These are phyloP conservation scores for Marasmius sp. DNA, from an alignment of 1,284 basidiomycete genomes.

Conservation along the genomic window DNA sequence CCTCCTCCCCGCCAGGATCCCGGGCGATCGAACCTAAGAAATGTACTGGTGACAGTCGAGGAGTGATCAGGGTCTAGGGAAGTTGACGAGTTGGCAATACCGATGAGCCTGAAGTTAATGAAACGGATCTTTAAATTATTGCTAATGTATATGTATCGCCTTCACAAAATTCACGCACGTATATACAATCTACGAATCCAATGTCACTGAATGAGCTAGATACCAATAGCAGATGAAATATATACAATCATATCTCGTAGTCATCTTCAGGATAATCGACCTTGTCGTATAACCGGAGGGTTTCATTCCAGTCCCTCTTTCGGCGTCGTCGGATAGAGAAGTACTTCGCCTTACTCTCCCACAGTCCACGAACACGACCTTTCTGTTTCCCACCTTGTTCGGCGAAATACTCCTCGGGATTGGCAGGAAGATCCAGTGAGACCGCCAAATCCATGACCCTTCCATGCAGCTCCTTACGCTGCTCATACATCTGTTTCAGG, in stretches of 20 bases:
- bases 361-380: conserved; percentile 61
- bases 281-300: conserved; percentile 73
- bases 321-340: conserved; percentile 76
- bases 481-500: conserved; percentile 51
- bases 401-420: conserved; percentile 67
- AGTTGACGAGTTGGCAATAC: too few relatives aligned
- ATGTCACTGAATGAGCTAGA: background rate
- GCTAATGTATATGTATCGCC: background rate
- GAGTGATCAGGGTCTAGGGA: too few relatives aligned
- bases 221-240: background rate
- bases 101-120: too few relatives aligned
- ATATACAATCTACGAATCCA: background rate
- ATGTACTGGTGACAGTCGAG: too few relatives aligned
- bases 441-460: conserved; percentile 68
- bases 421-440: conserved; percentile 59
- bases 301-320: conserved; percentile 89
- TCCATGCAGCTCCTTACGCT: conserved; percentile 54
- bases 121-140: too few relatives aligned
- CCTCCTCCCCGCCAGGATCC: too few relatives aligned
- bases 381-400: conserved; percentile 60
- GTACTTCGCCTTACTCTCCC: conserved; percentile 71
- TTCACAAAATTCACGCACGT: background rate
- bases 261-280: conserved; percentile 69
- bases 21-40: too few relatives aligned
- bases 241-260: conserved; percentile 2